Evolutionary conservation across 306 rosid species (phyloP), one percentile per base, ranked within the genome.

Genomic region (Calophaca sinica): DNA sequence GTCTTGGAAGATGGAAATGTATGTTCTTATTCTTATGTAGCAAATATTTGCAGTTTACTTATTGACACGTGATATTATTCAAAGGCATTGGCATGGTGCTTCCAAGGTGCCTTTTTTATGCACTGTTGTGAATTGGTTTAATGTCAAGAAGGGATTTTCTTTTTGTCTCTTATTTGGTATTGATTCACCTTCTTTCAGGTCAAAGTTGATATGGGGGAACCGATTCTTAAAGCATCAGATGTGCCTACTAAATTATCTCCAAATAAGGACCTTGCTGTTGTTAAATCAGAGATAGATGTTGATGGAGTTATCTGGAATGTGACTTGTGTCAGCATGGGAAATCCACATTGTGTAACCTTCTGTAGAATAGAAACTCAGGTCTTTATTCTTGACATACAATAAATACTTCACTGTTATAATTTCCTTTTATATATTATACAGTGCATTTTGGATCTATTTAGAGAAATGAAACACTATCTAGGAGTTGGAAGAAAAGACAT

Each of bases 301-400:
- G 92, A 90, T 81, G 99, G 97, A 75, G 86, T 75, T 55, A 83
- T 83, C 72, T 94, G 99, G 99, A 83, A 83, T 35, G 97, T 92
- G 28, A 92, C 97, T 46, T 94, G 99, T 86, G 98, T 94, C 75
- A 86, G 98, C 73, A 90, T 91, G 97, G 98, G 98, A 82, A 94
- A 94, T 83, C 98, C 98, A 50, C 98, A 94, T 53, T 91, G 98
- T 42, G 58, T 94, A 49, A 85, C 94, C 9, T 90, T 88, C 83
- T 84, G 97, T 20, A 79, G 84, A 53, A 84, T 85, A 57, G 92
- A 55, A 75, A 84, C 42, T 49, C 88, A 86, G 96, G 99, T 94
- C 50, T 35, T 64, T 49, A 45, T 80, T 82, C 70, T 58, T 32
- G 11, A 55, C 55, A 32, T 3, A 55, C 38, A 11, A 29, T 62